These are phyloP conservation scores for Furculomyces boomerangus DNA, from an alignment of 371 early-diverging fungal genomes.

Conservation along the genomic window DNA sequence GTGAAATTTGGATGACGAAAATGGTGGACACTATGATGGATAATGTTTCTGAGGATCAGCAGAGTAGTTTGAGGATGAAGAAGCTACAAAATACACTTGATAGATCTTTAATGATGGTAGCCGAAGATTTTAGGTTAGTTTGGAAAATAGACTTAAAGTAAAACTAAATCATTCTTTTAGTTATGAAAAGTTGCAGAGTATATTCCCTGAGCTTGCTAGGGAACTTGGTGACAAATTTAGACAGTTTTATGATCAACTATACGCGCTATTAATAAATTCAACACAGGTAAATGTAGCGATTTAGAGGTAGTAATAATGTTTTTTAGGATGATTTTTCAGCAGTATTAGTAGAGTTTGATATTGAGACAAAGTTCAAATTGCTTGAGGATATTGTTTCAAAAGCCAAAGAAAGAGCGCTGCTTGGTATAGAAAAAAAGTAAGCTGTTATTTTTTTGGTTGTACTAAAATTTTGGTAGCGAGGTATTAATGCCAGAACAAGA, in stretches of 20 bases:
- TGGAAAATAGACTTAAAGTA: not conserved
- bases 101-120: not conserved
- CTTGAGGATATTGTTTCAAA: not conserved
- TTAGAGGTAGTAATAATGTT: not conserved
- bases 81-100: not conserved
- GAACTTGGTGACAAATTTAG: not conserved
- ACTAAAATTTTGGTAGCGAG: not conserved
- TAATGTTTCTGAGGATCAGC: too few relatives aligned
- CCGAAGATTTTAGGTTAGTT: not conserved
- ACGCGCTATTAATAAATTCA: not conserved
- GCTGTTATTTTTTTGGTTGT: not conserved
- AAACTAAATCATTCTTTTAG: not conserved
- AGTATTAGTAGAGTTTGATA: not conserved
- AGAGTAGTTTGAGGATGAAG: not conserved
- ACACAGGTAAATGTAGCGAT: not conserved
- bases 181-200: not conserved
- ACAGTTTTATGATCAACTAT: not conserved
- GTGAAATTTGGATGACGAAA: too few relatives aligned
- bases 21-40: too few relatives aligned
- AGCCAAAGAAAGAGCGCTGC: not conserved
- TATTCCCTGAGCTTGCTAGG: not conserved
- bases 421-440: not conserved
- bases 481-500: not conserved
- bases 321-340: not conserved
- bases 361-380: not conserved